These are phyloP conservation scores for Amyloporia xantha DNA, from an alignment of 768 basidiomycete species.

Conservation along the genomic window DNA sequence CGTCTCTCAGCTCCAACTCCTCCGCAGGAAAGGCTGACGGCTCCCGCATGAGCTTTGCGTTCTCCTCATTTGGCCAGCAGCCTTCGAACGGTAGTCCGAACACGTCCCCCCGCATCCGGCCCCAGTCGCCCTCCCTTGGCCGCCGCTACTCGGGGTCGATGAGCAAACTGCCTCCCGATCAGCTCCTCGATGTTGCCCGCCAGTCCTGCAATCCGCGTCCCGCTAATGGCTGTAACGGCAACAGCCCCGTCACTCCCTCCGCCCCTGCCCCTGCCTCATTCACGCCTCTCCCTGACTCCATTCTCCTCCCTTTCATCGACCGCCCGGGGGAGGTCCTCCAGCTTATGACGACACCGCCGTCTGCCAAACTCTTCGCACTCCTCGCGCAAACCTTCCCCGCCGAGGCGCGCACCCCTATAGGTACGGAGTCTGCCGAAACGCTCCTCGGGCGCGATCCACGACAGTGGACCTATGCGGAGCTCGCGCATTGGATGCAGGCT, in stretches of 20 bases:
- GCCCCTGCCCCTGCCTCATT: constrained; percentile 47
- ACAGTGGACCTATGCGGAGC: constrained; percentile 66
- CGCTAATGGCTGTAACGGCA: constrained; percentile 18
- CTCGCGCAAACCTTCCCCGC: constrained; percentile 63
- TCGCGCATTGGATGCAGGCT: constrained; percentile 61
- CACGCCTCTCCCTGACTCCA: constrained; percentile 67
- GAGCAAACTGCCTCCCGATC: constrained; percentile 55
- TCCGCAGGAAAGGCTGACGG: constrained; percentile 21
- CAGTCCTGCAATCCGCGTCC: constrained; percentile 44
- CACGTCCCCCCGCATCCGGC: constrained; percentile 29
- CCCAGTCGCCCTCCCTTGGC: constrained; percentile 40
- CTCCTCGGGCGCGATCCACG: constrained; percentile 42
- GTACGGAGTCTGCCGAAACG: constrained; percentile 19
- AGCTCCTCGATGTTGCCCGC: constrained; percentile 67
- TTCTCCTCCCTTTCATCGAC: constrained; percentile 83
- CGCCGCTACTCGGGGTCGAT: constrained; percentile 37
- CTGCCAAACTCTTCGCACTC: constrained; percentile 64
- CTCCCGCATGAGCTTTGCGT: constrained; percentile 54
- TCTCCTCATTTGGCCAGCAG: constrained; percentile 44
- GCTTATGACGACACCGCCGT: constrained; percentile 59
- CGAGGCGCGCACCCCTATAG: constrained; percentile 21
- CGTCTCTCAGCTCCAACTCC: constrained; percentile 23
- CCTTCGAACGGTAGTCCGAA: constrained; percentile 20
- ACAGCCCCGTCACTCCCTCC: constrained; percentile 28
- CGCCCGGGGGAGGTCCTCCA: constrained; percentile 68